Evolutionary conservation across 192 early-diverging fungal species (phyloP).

Genomic region (Lunasporangiospora selenospora): DNA sequence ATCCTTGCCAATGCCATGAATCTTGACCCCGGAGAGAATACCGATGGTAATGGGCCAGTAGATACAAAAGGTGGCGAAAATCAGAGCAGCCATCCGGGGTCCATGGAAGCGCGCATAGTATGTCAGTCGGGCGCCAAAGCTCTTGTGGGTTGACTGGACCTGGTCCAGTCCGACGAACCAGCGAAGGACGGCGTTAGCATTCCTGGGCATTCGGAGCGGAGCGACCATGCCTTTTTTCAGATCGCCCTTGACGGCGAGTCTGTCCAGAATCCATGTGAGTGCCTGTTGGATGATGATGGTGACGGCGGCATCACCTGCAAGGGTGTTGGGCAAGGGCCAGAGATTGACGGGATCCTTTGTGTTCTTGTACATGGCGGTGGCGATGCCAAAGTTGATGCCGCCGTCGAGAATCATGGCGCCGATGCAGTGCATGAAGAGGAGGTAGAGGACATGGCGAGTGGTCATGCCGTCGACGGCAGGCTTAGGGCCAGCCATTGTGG

Average conservation of each 20-base stretch:
- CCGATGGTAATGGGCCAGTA: conserved; percentile 34
- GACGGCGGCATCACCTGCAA: conserved; percentile 27
- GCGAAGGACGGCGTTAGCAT: conserved; percentile 7
- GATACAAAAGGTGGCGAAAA: conserved; percentile 7
- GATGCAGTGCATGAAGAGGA: conserved; percentile 22
- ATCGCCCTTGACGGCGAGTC: conserved; percentile 10
- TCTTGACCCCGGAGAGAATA: conserved; percentile 16
- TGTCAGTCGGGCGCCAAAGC: not conserved
- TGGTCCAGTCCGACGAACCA: conserved; percentile 35
- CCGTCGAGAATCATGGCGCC: conserved; percentile 29
- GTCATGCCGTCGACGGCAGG: conserved; percentile 6
- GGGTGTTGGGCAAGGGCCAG: conserved; percentile 24
- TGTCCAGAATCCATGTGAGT: conserved; percentile 27
- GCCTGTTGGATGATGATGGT: conserved; percentile 27
- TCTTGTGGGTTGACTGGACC: not conserved
- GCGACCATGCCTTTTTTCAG: conserved; percentile 20
- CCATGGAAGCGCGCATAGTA: conserved; percentile 7
- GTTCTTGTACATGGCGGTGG: conserved; percentile 34
- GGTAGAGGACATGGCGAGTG: conserved; percentile 23
- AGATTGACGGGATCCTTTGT: conserved; percentile 8
- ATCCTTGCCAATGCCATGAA: conserved; percentile 7
- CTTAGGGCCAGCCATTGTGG: conserved; percentile 8
- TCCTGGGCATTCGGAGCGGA: conserved; percentile 16
- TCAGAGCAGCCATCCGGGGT: not conserved
- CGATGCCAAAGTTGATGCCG: conserved; percentile 40